Evolutionary conservation across 163 green algal species (phyloP).

Genomic region (Trebouxia gelatinosa): DNA sequence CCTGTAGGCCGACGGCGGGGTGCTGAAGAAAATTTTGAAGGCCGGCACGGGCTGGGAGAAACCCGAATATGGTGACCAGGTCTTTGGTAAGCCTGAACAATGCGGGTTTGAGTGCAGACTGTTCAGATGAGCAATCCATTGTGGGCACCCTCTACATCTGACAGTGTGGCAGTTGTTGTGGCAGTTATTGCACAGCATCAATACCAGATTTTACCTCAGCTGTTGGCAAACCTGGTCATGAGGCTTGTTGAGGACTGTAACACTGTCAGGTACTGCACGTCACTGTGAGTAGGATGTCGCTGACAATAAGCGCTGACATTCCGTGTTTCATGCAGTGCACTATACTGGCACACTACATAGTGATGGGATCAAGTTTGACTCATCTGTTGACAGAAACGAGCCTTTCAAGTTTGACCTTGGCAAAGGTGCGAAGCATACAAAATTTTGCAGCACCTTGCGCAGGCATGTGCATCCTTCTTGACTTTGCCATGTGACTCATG

Average conservation of each 20-base stretch:
- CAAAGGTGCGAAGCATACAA: slow-evolving; percentile 66
- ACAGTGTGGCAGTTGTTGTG: neutral
- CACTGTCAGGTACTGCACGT: neutral
- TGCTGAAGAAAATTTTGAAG: slow-evolving; percentile 79
- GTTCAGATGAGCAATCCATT: neutral
- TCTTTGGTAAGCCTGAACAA: slow-evolving; percentile 60
- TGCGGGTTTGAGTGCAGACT: neutral
- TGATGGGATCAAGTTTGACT: slow-evolving; percentile 88
- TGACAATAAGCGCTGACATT: neutral
- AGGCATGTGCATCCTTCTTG: too few relatives aligned
- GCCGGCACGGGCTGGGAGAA: slow-evolving; percentile 68
- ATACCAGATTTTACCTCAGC: neutral
- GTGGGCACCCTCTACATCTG: neutral
- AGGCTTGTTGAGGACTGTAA: neutral
- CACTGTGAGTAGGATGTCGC: neutral
- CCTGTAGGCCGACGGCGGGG: slow-evolving; percentile 67
- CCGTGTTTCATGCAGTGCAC: slow-evolving; percentile 69
- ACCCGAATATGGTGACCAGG: slow-evolving; percentile 74
- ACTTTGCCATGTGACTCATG: too few relatives aligned
- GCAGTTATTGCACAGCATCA: neutral
- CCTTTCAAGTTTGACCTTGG: slow-evolving; percentile 88
- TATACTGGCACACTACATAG: slow-evolving; percentile 83
- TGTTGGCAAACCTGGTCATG: neutral
- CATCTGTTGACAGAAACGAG: slow-evolving; percentile 65
- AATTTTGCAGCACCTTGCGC: too few relatives aligned